A percentile compares a stretch with the other conserved stretches of the same genome.
Evolutionary conservation across 2,329 filamentous ascomycete species (phyloP).

Genomic region (Zasmidium citrigriseum): DNA sequence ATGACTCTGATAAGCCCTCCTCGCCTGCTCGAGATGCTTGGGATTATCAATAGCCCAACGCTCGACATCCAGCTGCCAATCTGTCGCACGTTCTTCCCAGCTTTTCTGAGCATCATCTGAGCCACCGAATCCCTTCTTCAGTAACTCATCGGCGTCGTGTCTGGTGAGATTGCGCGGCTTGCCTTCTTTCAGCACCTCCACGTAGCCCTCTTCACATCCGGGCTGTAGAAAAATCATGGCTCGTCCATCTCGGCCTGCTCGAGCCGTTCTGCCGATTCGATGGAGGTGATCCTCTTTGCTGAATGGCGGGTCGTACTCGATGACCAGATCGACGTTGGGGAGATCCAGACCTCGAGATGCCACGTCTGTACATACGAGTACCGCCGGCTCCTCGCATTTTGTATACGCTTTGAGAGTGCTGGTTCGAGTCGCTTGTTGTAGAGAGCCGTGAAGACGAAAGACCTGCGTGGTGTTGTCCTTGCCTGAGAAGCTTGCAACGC

Average conservation of each 20-base stretch:
- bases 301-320: conserved; percentile 96
- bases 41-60: conserved; percentile 65
- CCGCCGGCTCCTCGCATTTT: conserved; percentile 69
- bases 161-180: conserved; percentile 58
- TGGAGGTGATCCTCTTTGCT: conserved; percentile 91
- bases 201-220: conserved; percentile 88
- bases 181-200: conserved; percentile 72
- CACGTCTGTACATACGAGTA: conserved; percentile 93
- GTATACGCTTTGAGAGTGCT: conserved; percentile 81
- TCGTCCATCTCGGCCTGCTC: conserved; percentile 84
- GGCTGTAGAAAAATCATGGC: conserved; percentile 88
- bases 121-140: conserved; percentile 63
- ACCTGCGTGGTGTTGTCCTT: conserved; percentile 75
- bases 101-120: conserved; percentile 46
- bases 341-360: conserved; percentile 94
- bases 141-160: conserved; percentile 64
- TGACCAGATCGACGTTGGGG: conserved; percentile 88
- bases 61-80: conserved; percentile 67
- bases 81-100: conserved; percentile 68
- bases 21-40: conserved; percentile 74
- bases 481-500: conserved; percentile 42
- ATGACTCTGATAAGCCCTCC: conserved; percentile 86
- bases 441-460: conserved; percentile 87
- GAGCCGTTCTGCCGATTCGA: conserved; percentile 89
- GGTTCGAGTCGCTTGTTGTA: conserved; percentile 84